phyloP scores from a whole-genome alignment of 768 basidiomycete genomes.

The Sarcomyxa edulis region DNA sequence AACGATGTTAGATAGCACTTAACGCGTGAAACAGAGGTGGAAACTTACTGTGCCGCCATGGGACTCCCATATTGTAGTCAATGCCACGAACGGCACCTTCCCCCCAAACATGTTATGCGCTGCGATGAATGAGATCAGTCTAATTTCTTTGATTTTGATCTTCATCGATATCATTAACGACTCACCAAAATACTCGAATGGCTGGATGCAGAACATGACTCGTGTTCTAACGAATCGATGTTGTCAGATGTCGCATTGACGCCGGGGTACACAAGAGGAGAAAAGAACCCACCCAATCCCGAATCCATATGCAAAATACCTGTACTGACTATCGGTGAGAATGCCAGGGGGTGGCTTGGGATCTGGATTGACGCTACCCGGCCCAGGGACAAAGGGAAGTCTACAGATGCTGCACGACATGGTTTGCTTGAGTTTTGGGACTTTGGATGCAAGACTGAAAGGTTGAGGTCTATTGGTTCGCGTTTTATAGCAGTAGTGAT shows the following conservation, averaged over 20 bases:
- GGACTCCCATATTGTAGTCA: slow-evolving; percentile 12
- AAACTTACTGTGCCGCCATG: slow-evolving; percentile 8
- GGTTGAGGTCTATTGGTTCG: too few species aligned
- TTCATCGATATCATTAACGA: slow-evolving; percentile 2
- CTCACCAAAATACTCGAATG: neutral
- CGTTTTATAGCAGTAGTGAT: too few species aligned
- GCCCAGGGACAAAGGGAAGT: slow-evolving; percentile 20
- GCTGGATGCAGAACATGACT: neutral
- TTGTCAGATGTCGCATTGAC: too few species aligned
- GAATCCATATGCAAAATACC: slow-evolving; percentile 12
- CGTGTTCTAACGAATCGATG: too few species aligned
- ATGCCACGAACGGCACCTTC: neutral
- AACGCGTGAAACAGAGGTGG: neutral
- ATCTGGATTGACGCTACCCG: too few species aligned
- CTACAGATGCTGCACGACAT: slow-evolving; percentile 21
- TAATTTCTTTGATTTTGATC: slow-evolving; percentile 2
- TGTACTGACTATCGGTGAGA: slow-evolving; percentile 10
- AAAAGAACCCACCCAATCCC: slow-evolving; percentile 8
- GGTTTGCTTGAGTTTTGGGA: too few species aligned
- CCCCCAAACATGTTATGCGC: slow-evolving; percentile 4
- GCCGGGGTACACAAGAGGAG: neutral
- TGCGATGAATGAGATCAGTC: slow-evolving; percentile 1
- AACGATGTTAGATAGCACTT: neutral
- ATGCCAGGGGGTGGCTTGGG: slow-evolving; percentile 10
- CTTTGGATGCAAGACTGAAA: too few species aligned